A percentile compares a stretch with the other conserved stretches of the same genome.
Conservation (phyloP, 1,284 basidiomycete species). For the Porodaedalea pini region DNA sequence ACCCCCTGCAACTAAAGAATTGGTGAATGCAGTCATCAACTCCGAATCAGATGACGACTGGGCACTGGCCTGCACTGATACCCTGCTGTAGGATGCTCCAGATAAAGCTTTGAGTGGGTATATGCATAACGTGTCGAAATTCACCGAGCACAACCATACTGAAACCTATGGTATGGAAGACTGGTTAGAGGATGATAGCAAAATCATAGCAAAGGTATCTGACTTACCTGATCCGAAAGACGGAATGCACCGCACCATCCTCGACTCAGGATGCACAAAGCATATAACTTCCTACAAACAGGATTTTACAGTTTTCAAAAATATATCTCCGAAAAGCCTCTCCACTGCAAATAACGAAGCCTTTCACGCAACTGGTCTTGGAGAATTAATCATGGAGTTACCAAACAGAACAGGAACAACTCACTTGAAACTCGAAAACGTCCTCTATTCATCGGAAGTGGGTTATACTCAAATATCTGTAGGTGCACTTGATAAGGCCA, state of each 20-base stretch:
- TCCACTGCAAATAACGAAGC: background rate
- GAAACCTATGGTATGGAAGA: too few relatives aligned
- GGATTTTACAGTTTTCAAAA: constrained; percentile 30
- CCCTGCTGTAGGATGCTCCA: constrained; percentile 18
- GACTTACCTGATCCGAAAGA: background rate
- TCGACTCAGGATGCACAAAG: constrained; percentile 36
- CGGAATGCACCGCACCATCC: constrained; percentile 22
- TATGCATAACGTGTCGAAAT: too few relatives aligned
- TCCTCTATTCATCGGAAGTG: constrained; percentile 35
- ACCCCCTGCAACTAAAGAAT: too few relatives aligned
- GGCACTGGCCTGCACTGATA: background rate
- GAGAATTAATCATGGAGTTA: background rate
- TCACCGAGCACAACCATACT: too few relatives aligned
- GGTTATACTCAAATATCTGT: constrained; percentile 35
- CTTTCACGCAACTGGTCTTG: background rate
- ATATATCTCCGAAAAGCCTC: background rate
- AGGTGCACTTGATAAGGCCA: constrained; percentile 25
- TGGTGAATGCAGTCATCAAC: too few relatives aligned
- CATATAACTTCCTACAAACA: constrained; percentile 40
- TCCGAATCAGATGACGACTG: too few relatives aligned
- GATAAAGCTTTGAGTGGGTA: too few relatives aligned
- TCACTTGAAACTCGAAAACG: constrained; percentile 28
- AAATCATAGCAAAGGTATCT: background rate
- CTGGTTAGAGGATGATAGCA: too few relatives aligned
- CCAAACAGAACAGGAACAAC: constrained; percentile 4